Evolutionary conservation across 2,329 filamentous ascomycete genomes (phyloP).

Genomic region (Exophiala sp.): DNA sequence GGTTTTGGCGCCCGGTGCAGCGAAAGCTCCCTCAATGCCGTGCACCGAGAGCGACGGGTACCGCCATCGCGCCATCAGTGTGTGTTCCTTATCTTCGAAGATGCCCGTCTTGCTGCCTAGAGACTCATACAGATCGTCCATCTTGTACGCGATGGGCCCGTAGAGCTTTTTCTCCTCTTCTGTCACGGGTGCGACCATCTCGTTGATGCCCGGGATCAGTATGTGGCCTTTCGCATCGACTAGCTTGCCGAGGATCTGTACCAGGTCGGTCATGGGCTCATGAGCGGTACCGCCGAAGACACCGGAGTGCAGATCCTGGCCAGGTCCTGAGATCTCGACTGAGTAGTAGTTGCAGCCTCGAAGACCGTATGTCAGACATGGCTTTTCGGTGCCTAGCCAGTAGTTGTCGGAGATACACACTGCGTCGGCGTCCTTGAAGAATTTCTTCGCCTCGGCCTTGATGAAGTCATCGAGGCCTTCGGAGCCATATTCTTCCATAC

Average conservation of each 20-base stretch:
- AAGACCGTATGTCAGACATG: constrained; percentile 94
- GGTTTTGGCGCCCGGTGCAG: constrained; percentile 89
- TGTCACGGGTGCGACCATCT: constrained; percentile 86
- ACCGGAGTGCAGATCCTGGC: constrained; percentile 90
- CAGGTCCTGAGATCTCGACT: constrained; percentile 83
- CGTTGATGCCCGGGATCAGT: constrained; percentile 85
- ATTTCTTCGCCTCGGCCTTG: constrained; percentile 82
- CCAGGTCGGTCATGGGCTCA: constrained; percentile 96
- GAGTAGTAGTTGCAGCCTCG: constrained; percentile 98
- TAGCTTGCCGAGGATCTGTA: constrained; percentile 74
- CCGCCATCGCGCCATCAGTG: constrained; percentile 94
- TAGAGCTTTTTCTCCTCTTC: constrained; percentile 87
- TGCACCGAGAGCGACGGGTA: constrained; percentile 92
- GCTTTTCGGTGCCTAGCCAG: constrained; percentile 98
- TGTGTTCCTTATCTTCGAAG: constrained; percentile 81
- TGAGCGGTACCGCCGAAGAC: constrained; percentile 96
- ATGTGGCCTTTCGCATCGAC: constrained; percentile 92
- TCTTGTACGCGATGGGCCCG: constrained; percentile 84
- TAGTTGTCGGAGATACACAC: constrained; percentile 99
- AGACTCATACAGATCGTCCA: constrained; percentile 91
- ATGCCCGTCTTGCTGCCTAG: constrained; percentile 86
- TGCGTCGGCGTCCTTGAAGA: constrained; percentile 91
- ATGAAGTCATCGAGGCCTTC: constrained; percentile 96
- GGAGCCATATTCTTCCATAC: constrained; percentile 98
- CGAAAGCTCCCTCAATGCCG: constrained; percentile 93